Evolutionary conservation across 2,329 filamentous ascomycete species (phyloP).

Genomic region (Didymella keratinophila): DNA sequence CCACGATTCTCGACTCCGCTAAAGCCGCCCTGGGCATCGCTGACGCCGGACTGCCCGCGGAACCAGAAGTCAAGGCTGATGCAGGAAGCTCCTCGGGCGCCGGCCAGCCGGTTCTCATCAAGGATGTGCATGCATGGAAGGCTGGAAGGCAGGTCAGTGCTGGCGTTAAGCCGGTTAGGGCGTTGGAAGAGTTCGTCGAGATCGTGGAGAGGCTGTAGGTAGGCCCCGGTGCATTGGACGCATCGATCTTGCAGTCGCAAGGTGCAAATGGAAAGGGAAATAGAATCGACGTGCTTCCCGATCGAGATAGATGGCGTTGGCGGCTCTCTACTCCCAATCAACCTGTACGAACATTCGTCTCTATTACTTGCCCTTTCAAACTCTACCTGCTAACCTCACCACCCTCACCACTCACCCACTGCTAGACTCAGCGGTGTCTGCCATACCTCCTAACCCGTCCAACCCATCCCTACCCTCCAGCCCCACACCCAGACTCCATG

Average conservation of each 20-base stretch:
- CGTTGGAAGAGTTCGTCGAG: slow-evolving; percentile 86
- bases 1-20: slow-evolving; percentile 59
- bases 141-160: slow-evolving; percentile 74
- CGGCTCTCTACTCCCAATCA: not conserved
- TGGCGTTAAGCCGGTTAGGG: slow-evolving; percentile 75
- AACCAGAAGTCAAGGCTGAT: slow-evolving; percentile 51
- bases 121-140: slow-evolving; percentile 83
- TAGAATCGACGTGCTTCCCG: not conserved
- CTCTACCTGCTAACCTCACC: not conserved
- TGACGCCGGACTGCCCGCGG: slow-evolving; percentile 46
- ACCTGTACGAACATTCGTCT: not conserved
- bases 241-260: not conserved
- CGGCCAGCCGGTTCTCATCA: slow-evolving; percentile 67
- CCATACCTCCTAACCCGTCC: not conserved
- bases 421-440: not conserved
- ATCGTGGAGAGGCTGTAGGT: slow-evolving; percentile 40
- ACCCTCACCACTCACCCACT: not conserved
- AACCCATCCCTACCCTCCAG: not conserved
- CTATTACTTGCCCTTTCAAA: not conserved
- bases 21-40: slow-evolving; percentile 56
- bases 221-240: not conserved
- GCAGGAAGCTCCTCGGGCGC: slow-evolving; percentile 36
- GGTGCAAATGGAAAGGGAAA: not conserved
- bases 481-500: slow-evolving; percentile 35
- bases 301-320: not conserved